Conservation (phyloP, 2,329 filamentous ascomycete species). For the Trichoderma sp. region DNA sequence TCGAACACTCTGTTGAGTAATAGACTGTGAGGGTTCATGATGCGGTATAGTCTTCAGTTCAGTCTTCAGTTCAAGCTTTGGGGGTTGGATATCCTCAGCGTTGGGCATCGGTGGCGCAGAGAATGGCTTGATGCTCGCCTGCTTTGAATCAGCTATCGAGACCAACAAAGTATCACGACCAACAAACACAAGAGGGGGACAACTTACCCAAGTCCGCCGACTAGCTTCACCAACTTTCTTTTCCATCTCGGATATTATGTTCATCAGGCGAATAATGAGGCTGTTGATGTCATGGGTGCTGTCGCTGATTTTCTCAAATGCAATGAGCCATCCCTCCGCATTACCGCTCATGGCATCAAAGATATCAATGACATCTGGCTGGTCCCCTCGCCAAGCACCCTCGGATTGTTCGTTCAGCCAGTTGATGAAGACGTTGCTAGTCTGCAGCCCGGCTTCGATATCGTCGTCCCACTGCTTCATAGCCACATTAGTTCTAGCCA, state of each 20-base stretch:
- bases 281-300: conserved; percentile 71
- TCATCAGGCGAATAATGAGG: conserved; percentile 69
- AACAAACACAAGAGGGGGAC: neutral
- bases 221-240: conserved; percentile 81
- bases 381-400: conserved; percentile 60
- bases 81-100: conserved; percentile 12
- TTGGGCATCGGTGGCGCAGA: conserved; percentile 20
- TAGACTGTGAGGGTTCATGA: conserved; percentile 16
- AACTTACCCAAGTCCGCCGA: conserved; percentile 70
- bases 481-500: conserved; percentile 73
- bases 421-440: conserved; percentile 72
- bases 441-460: conserved; percentile 73
- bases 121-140: conserved; percentile 30
- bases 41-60: neutral
- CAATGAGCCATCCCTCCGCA: conserved; percentile 83
- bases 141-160: neutral
- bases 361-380: conserved; percentile 67
- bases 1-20: conserved; percentile 18
- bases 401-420: conserved; percentile 71
- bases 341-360: conserved; percentile 92
- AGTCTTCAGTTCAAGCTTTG: neutral
- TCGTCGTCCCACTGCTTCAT: conserved; percentile 80
- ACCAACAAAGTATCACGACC: neutral
- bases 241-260: conserved; percentile 83
- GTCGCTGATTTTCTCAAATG: conserved; percentile 73